Conservation (phyloP, 805 yeast genomes). For the Yarrowia keelungensis region DNA sequence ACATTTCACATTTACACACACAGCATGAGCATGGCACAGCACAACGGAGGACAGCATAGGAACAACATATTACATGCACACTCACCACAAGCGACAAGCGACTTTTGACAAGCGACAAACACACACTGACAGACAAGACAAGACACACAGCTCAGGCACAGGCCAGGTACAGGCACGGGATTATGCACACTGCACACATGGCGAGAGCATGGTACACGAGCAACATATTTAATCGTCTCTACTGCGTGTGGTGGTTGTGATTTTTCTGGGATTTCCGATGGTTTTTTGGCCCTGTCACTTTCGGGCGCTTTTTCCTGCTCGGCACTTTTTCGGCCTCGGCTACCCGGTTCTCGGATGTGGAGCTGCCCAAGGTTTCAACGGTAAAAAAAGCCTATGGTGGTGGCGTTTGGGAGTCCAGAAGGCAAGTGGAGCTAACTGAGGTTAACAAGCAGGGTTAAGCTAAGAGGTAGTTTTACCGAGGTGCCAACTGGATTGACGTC, state of each 20-base stretch:
- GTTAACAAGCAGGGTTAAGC: not conserved
- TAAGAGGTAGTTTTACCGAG: too few species aligned
- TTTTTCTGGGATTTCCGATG: not conserved
- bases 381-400: not conserved
- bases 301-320: not conserved
- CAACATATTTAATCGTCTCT: constrained; percentile 6
- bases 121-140: not conserved
- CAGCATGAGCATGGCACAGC: constrained; percentile 16
- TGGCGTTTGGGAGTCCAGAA: not conserved
- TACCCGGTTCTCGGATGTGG: constrained; percentile 16
- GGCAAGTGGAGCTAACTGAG: not conserved
- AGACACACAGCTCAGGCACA: not conserved
- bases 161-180: too few species aligned
- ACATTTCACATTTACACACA: not conserved
- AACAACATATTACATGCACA: constrained; percentile 10
- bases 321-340: constrained; percentile 33
- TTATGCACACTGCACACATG: too few species aligned
- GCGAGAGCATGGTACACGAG: too few species aligned
- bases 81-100: not conserved
- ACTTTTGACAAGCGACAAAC: too few species aligned
- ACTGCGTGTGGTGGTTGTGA: not conserved
- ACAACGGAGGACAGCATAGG: constrained; percentile 7
- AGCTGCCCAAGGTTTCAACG: not conserved
- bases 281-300: not conserved
- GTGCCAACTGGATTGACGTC: not conserved